These are phyloP conservation scores for Arabis hirsuta DNA, from an alignment of 345 rosid genomes.

Conservation along the genomic window DNA sequence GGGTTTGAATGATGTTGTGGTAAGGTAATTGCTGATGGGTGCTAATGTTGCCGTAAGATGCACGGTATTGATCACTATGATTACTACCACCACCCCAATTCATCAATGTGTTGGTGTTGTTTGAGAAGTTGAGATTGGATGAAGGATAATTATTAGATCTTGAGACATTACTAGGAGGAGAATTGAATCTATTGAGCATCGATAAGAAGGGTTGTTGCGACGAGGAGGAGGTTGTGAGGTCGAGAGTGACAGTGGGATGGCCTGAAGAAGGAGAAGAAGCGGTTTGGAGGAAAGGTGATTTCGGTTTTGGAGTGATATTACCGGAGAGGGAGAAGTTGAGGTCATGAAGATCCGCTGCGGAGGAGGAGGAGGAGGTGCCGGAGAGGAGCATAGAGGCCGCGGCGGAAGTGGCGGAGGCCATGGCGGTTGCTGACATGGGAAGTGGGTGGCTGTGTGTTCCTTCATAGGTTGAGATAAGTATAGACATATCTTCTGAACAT, in stretches of 20 bases:
- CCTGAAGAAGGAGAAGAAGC: slow-evolving; percentile 49
- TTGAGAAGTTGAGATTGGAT: slow-evolving; percentile 62
- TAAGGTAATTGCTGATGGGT: slow-evolving; percentile 41
- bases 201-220: slow-evolving; percentile 38
- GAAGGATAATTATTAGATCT: slow-evolving; percentile 43
- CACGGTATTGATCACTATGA: slow-evolving; percentile 42
- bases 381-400: slow-evolving; percentile 89
- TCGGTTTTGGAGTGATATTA: slow-evolving; percentile 48
- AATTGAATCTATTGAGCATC: slow-evolving; percentile 42
- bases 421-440: slow-evolving; percentile 85
- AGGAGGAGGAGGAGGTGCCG: slow-evolving; percentile 51
- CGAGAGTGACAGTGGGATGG: slow-evolving; percentile 82
- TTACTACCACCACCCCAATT: slow-evolving; percentile 49
- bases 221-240: slow-evolving; percentile 65
- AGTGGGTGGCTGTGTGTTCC: slow-evolving; percentile 96
- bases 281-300: slow-evolving; percentile 56
- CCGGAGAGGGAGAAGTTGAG: slow-evolving; percentile 57
- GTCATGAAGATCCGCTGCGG: slow-evolving; percentile 54
- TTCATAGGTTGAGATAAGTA: slow-evolving; percentile 88
- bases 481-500: slow-evolving; percentile 80
- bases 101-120: slow-evolving; percentile 47
- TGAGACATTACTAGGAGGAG: slow-evolving; percentile 33
- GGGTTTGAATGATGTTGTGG: slow-evolving; percentile 46
- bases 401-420: slow-evolving; percentile 94
- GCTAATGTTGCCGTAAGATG: slow-evolving; percentile 29